Evolutionary conservation across 305 asterid genomes (phyloP).

Genomic region (Solanum hybrid): DNA sequence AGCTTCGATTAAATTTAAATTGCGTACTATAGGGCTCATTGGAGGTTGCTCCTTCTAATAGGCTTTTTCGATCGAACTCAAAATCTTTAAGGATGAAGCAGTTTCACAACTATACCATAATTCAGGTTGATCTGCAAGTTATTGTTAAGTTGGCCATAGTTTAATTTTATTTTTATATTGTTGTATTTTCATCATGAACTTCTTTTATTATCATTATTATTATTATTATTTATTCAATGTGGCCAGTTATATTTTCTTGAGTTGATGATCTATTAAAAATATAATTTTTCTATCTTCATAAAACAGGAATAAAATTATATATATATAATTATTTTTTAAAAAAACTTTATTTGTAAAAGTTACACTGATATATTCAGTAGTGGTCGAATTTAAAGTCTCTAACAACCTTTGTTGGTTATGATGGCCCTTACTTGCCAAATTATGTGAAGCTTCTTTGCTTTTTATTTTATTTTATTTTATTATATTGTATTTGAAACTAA

Average conservation of each 20-base stretch:
- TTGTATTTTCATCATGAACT: background rate
- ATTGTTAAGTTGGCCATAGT: background rate
- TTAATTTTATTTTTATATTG: background rate
- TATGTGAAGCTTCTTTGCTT: background rate
- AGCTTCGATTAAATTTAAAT: too few relatives aligned
- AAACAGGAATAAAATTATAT: background rate
- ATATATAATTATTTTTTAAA: too few relatives aligned
- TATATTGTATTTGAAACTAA: background rate
- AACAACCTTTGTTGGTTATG: background rate
- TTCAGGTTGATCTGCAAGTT: background rate
- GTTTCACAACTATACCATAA: too few relatives aligned
- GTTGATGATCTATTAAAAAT: background rate
- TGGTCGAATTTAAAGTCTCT: too few relatives aligned
- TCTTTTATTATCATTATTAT: background rate
- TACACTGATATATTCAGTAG: background rate
- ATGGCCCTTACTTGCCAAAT: background rate
- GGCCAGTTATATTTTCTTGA: background rate
- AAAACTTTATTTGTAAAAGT: background rate
- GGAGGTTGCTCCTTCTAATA: too few relatives aligned
- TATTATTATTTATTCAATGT: background rate
- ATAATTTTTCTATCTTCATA: background rate
- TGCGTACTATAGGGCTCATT: too few relatives aligned
- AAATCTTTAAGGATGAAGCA: too few relatives aligned
- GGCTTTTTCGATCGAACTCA: background rate
- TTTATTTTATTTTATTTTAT: background rate